Percentiles rank a stretch among this genome's conserved stretches.
phyloP scores from a whole-genome alignment of 306 rosid genomes.

The Coriaria nepalensis region DNA sequence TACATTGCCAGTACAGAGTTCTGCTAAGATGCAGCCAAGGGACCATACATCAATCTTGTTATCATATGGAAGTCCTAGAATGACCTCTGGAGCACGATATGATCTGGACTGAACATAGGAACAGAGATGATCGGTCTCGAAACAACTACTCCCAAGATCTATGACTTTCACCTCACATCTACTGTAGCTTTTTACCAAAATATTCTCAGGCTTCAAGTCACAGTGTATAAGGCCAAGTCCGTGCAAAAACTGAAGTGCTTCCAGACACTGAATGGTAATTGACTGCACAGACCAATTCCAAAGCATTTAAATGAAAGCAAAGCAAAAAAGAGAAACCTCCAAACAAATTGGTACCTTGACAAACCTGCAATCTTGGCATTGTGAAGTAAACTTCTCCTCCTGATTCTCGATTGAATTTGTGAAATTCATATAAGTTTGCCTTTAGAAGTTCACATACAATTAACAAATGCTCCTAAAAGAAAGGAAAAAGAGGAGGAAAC shows the following conservation, averaged over 20 bases:
- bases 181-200: conserved; percentile 94
- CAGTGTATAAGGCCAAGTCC: conserved; percentile 93
- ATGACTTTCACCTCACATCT: conserved; percentile 98
- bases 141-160: conserved; percentile 99
- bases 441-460: conserved; percentile 96
- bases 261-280: conserved; percentile 93
- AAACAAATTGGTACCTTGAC: conserved; percentile 17
- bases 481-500: conserved; percentile 8
- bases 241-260: conserved; percentile 83
- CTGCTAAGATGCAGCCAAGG: conserved; percentile 98
- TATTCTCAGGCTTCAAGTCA: conserved; percentile 97
- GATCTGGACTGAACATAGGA: conserved; percentile 97
- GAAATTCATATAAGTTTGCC: conserved; percentile 95
- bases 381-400: conserved; percentile 99
- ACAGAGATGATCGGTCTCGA: conserved; percentile 97
- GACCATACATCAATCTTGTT: conserved; percentile 99
- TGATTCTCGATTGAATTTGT: conserved; percentile 91
- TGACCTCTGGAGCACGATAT: conserved; percentile 99
- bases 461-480: conserved; percentile 82
- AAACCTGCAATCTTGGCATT: conserved; percentile 97
- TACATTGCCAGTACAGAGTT: conserved; percentile 97
- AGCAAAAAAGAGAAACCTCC: conserved; percentile 4
- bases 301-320: conserved; percentile 9
- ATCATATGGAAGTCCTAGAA: conserved; percentile 88
- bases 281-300: conserved; percentile 46